Evolutionary conservation across 495 filamentous ascomycete genomes (phyloP), one percentile per base, ranked within the genome.

Genomic region (Hypoxylon lienhwacheense): DNA sequence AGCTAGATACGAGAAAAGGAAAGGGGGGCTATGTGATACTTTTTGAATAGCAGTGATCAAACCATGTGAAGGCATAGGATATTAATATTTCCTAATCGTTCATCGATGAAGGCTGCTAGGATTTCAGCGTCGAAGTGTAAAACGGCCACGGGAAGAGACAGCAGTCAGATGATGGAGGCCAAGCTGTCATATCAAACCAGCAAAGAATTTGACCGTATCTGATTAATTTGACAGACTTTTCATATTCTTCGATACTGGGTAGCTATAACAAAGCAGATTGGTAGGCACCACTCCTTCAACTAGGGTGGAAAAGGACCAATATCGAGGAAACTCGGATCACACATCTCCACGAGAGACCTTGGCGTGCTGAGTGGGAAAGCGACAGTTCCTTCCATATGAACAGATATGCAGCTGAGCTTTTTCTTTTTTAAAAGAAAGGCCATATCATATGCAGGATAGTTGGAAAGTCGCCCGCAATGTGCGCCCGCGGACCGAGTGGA

Each of bases 21-120:
- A 44, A 19, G 48, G 36, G 42, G 52, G 43, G 49, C 41, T 56
- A 55, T 61, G 36, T 56, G 52, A 56, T 55, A 52, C 36, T 61
- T 53, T 21, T 48, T 41, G 31, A 41, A 28, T n/a, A 25, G 34
- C 19, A 33, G 33, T 19, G 42, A 11, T 37, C 42, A 37, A 48
- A 24, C 52, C 47, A 48, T 29, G 7, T 14, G 39, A 41, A 35
- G 44, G 36, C 17, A 53, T 47, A 34, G 47, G 21, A 19, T 4
- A 39, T 25, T 42, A n/a, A 14, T 3, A 28, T 40, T 33, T 33
- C 25, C 53, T 16, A 21, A n/a, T 25, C 37, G 17, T 40, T n/a
- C 15, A 56, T 19, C 17, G 32, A 47, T 19, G 29, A 47, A 26
- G 41, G 19, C 43, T 39, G 41, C 33, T 19, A 7, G 21, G 26